Evolutionary conservation across 257 asterid genomes (phyloP), one percentile per base, ranked within the genome.

Genomic region (Nyctanthes arbortristis): DNA sequence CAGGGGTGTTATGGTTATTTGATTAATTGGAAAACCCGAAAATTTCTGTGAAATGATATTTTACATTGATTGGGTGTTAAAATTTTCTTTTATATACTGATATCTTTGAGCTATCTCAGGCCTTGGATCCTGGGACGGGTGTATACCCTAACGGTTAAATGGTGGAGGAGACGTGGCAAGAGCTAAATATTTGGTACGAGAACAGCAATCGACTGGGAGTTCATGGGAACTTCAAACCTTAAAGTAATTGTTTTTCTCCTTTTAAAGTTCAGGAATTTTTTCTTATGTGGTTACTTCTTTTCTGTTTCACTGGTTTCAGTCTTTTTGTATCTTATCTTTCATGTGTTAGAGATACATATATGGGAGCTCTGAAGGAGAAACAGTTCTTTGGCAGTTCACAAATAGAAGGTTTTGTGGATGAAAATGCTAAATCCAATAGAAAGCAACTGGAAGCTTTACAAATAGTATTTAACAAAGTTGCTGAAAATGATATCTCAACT

Each of bases 121-220:
- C 99, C 18, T 75, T 89, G 85, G 95, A 93, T 82, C 91, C 86
- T 57, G 96, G 91, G 69, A 84, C 85, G 65, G 89, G 82, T 60
- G 89, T 87, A 25, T 64, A 82, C 59, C 91, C 96, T 32, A 78
- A 82, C 56, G 85, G 96, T 24, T 84, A 83, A 78, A 87, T 91
- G 97, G 91, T 91, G 63, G 97, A 91, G 78, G 97, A 93, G 75
- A 91, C 89, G 40, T 93, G 97, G 97, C 91, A 76, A 77, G 97
- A 85, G 80, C 96, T 93, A 89, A 84, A 82, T 93, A 93, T 78
- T 66, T 87, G 60, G 62, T 57, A 39, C 91, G 99, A 97, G 97
- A 93, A 70, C 67, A 82, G 67, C 87, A 83, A 74, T 87, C 96
- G 12, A 75, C 87, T 39, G 66, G 47, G 77, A 89, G 96, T 35